phyloP scores from a whole-genome alignment of 805 yeast genomes.

The Pichia californica region DNA sequence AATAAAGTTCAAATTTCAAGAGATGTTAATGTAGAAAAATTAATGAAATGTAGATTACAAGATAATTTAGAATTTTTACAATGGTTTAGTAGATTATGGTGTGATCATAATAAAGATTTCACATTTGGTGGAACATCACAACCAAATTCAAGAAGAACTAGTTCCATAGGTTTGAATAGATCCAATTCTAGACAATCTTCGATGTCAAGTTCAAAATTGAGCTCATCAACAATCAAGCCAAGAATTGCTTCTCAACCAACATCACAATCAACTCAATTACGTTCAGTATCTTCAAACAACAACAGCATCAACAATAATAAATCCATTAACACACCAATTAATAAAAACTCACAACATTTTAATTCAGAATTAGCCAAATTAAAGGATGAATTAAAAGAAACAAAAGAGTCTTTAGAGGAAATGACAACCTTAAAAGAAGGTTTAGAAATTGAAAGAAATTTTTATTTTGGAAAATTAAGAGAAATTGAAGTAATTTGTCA shows the following conservation, averaged over 20 bases:
- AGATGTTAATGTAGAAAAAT: constrained; percentile 70
- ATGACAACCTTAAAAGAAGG: constrained; percentile 55
- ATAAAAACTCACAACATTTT: constrained; percentile 1
- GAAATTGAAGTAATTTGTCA: constrained; percentile 81
- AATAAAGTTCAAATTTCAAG: constrained; percentile 63
- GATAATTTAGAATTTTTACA: constrained; percentile 92
- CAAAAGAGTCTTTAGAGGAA: constrained; percentile 51
- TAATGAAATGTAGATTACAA: constrained; percentile 84
- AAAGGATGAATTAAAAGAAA: constrained; percentile 42
- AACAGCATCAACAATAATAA: background rate
- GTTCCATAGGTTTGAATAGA: constrained; percentile 1
- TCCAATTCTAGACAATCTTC: background rate
- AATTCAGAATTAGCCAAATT: background rate
- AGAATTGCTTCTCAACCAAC: background rate
- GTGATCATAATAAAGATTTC: constrained; percentile 32
- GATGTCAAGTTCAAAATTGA: background rate
- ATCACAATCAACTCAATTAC: background rate
- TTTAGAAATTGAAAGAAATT: constrained; percentile 77
- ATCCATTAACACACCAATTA: too few relatives aligned
- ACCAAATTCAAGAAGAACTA: constrained; percentile 6
- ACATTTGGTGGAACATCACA: constrained; percentile 4
- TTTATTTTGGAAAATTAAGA: constrained; percentile 82
- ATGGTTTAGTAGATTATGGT: constrained; percentile 85
- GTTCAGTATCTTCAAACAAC: background rate
- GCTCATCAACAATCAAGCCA: background rate